Evolutionary conservation across 441 rosid genomes (phyloP).

Genomic region (Arabidopsis hybrid): DNA sequence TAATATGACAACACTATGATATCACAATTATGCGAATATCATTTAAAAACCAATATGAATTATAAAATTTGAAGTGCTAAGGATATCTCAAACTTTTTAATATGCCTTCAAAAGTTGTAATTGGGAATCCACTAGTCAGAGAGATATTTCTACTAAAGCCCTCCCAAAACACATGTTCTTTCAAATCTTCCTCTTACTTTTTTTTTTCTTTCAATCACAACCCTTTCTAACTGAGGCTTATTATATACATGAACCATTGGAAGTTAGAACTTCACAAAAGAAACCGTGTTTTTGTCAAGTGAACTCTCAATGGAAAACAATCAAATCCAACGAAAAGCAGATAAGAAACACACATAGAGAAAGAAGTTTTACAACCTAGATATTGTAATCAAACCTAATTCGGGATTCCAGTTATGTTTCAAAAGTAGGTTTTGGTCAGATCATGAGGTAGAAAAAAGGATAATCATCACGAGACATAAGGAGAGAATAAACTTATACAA

Average conservation of each 20-base stretch:
- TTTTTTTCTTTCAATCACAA: background rate
- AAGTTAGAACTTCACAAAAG: background rate
- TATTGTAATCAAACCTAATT: background rate
- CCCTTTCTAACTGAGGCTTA: background rate
- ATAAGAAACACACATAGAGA: constrained; percentile 9
- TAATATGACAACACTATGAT: constrained; percentile 23
- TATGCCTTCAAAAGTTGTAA: constrained; percentile 26
- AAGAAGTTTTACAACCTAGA: constrained; percentile 18
- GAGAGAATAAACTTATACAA: constrained; percentile 21
- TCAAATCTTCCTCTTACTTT: background rate
- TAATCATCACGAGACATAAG: constrained; percentile 14
- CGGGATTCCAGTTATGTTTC: background rate
- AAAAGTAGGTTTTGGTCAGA: background rate
- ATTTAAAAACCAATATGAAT: background rate
- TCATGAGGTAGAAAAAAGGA: background rate
- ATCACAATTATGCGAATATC: constrained; percentile 37
- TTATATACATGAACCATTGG: background rate
- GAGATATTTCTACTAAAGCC: background rate
- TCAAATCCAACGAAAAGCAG: background rate
- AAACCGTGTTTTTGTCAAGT: background rate
- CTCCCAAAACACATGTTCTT: constrained; percentile 1
- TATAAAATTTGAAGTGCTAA: constrained; percentile 10
- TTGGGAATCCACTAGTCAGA: constrained; percentile 16
- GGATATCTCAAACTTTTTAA: constrained; percentile 27
- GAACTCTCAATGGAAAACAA: background rate